Percentiles rank a stretch among this genome's conserved stretches.
phyloP scores from a whole-genome alignment of 179 eudicot genomes.

The Sideroxylon spinosum region DNA sequence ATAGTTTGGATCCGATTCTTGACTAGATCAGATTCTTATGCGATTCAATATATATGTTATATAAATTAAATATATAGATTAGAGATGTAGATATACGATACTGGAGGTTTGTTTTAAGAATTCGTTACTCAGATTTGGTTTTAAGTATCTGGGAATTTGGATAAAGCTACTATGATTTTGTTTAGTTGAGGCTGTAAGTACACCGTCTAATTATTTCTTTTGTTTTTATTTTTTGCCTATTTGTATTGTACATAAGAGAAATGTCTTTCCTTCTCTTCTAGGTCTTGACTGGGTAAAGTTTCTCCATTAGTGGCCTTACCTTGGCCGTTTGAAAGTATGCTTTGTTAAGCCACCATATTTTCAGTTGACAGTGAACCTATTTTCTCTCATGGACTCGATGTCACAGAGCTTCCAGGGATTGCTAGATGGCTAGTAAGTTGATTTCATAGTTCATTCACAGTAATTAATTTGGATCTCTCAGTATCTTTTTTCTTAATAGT shows the following conservation, averaged over 20 bases:
- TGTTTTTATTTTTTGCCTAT: too few species aligned
- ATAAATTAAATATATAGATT: too few species aligned
- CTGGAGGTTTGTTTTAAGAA: too few species aligned
- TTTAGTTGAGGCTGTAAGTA: too few species aligned
- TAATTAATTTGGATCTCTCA: background rate
- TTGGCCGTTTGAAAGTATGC: slow-evolving; percentile 81
- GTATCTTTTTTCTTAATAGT: background rate
- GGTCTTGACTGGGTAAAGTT: slow-evolving; percentile 94
- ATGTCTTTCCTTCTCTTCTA: slow-evolving; percentile 23
- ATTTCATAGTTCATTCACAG: background rate
- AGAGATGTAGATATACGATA: too few species aligned
- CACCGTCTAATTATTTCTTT: too few species aligned
- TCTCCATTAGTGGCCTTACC: slow-evolving; percentile 71
- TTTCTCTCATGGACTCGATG: slow-evolving; percentile 77
- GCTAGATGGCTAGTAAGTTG: slow-evolving; percentile 86
- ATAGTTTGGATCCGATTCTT: too few species aligned
- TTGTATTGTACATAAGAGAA: background rate
- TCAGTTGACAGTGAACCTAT: slow-evolving; percentile 86
- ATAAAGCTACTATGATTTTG: too few species aligned
- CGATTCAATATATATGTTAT: too few species aligned
- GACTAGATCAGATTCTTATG: too few species aligned
- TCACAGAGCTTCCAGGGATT: slow-evolving; percentile 84
- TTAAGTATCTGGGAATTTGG: too few species aligned
- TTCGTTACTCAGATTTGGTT: too few species aligned
- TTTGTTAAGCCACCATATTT: slow-evolving; percentile 93